These are phyloP conservation scores for Rhododendron molle DNA, from an alignment of 148 eudicot species.

Conservation along the genomic window DNA sequence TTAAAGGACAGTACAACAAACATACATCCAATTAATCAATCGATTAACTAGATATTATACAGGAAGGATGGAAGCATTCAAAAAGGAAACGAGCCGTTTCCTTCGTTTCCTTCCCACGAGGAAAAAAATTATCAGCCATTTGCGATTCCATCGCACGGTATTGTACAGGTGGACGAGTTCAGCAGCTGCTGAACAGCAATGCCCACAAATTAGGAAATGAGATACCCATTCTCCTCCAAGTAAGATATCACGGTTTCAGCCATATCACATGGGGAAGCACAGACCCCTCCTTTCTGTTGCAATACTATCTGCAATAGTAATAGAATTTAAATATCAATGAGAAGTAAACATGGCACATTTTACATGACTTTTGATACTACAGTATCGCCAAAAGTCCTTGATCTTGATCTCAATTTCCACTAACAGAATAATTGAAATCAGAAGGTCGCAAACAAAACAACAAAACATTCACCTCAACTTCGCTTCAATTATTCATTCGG, in stretches of 20 bases:
- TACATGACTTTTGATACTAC: not conserved
- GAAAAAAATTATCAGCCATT: not conserved
- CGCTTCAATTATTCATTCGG: not conserved
- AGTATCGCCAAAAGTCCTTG: not conserved
- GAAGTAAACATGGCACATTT: not conserved
- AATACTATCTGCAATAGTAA: constrained; percentile 56
- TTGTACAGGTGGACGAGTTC: not conserved
- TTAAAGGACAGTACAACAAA: not conserved
- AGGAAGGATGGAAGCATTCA: not conserved
- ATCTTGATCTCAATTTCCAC: not conserved
- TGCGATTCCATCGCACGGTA: not conserved
- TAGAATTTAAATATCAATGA: not conserved
- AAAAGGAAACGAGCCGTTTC: constrained; percentile 4
- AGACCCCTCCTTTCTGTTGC: constrained; percentile 45
- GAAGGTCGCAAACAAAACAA: not conserved
- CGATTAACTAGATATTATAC: not conserved
- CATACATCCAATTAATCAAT: not conserved
- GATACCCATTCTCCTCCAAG: constrained; percentile 75
- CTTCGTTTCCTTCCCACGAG: constrained; percentile 14
- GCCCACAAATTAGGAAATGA: constrained; percentile 32
- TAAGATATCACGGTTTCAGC: constrained; percentile 65
- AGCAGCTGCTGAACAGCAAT: not conserved
- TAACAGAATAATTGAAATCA: not conserved
- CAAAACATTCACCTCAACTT: not conserved
- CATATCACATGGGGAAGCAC: constrained; percentile 61